Conservation (phyloP, 2,329 filamentous ascomycete genomes). For the Didymella exigua region DNA sequence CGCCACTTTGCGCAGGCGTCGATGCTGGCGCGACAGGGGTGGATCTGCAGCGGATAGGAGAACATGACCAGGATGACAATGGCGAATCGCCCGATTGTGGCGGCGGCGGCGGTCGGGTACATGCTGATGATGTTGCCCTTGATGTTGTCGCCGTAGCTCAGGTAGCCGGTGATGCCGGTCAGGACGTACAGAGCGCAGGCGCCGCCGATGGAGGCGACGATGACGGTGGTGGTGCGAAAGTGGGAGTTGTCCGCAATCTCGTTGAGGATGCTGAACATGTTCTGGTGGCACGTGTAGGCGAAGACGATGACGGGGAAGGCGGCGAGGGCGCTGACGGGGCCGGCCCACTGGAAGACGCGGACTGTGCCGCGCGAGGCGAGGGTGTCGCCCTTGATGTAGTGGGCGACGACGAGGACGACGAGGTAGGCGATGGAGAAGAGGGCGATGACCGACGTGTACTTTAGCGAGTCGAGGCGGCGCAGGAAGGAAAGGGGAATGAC, state of each 20-base stretch:
- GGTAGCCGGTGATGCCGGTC: conserved; percentile 91
- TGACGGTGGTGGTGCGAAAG: conserved; percentile 75
- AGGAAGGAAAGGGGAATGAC: conserved; percentile 95
- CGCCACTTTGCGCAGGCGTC: conserved; percentile 96
- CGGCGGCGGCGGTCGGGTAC: conserved; percentile 73
- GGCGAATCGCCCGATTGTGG: conserved; percentile 90
- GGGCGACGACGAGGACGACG: conserved; percentile 89
- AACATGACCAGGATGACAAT: conserved; percentile 97
- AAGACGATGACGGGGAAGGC: conserved; percentile 96
- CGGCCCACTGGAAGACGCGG: conserved; percentile 77
- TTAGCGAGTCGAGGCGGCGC: conserved; percentile 88
- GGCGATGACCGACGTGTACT: conserved; percentile 93
- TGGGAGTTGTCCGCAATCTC: conserved; percentile 88
- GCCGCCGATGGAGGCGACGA: conserved; percentile 82
- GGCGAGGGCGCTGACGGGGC: conserved; percentile 77
- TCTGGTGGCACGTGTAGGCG: conserved; percentile 99
- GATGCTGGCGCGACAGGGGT: conserved; percentile 92
- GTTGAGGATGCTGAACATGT: conserved; percentile 99
- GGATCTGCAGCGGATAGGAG: conserved; percentile 92
- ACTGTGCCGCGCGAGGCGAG: conserved; percentile 75
- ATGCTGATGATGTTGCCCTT: conserved; percentile 86
- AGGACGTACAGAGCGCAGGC: conserved; percentile 87
- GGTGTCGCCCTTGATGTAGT: conserved; percentile 80
- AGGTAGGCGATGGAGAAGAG: conserved; percentile 93
- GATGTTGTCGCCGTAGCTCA: conserved; percentile 91